Evolutionary conservation across 768 basidiomycete species (phyloP), one percentile per base, ranked within the genome.

Genomic region (Rhodosporidiobolus odoratus): DNA sequence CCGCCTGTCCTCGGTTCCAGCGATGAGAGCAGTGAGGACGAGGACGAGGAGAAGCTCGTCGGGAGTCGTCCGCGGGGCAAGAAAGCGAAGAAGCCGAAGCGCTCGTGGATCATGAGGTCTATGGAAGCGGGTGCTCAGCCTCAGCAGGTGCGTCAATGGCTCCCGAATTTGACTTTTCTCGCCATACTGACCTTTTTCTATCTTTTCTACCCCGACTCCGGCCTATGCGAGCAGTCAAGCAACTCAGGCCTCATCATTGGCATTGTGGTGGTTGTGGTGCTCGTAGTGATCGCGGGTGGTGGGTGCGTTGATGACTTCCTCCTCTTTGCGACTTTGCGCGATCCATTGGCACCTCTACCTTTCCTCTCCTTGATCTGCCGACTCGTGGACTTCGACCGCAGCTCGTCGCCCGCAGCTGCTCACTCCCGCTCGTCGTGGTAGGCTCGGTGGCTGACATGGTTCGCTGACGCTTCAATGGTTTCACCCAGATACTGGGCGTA

Each of bases 1-100:
- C 32, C 50, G 40, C 37, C 35, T 7, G 40, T 37, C 19, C n/a
- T 56, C 6, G 56, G 25, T 7, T 56, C 59, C 52, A 70, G 69
- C 45, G 59, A 58, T 23, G 56, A 47, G 32, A 54, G 50, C 12
- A 37, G 30, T 47, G n/a, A 60, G 30, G 61, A 63, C 35, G 64
- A 66, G 17, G 71, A 68, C 58, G 71, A 72, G 45, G 71, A 66
- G 54, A 66, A 68, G 40, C 32, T 68, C 15, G 64, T 72, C 17
- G 65, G 66, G 16, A 35, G 40, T n/a, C n/a, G n/a, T n/a, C n/a
- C n/a, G 25, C 25, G 35, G 40, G 21, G 3, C 1, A 2, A 62
- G 32, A 25, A 30, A 43, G 41, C n/a, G 4, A 8, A n/a, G 27
- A 60, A 43, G 60, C 9, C 21, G 62, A 38, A 58, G 13, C 32